phyloP scores from a whole-genome alignment of 768 basidiomycete species.

The Arthromyces matolae region DNA sequence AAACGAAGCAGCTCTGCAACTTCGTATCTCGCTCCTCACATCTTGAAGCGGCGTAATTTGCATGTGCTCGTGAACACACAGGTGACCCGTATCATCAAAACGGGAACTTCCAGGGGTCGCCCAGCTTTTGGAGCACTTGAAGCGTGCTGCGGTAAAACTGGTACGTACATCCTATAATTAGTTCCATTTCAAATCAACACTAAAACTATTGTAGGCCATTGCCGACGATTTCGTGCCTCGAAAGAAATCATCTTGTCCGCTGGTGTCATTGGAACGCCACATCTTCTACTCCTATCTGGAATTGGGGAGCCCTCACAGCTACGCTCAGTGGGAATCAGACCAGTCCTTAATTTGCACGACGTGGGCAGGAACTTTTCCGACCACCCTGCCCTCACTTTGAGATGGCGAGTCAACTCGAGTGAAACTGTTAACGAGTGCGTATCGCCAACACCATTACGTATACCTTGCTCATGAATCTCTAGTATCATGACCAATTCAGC shows the following conservation, averaged over 20 bases:
- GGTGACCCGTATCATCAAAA: not conserved
- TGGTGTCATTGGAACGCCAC: slow-evolving; percentile 28
- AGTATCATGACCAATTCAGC: not conserved
- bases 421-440: slow-evolving; percentile 1
- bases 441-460: no score
- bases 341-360: not conserved
- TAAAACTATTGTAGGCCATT: not conserved
- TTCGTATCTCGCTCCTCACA: not conserved
- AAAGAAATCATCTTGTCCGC: slow-evolving; percentile 24
- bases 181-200: not conserved
- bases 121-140: not conserved
- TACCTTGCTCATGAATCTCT: no score
- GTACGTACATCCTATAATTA: not conserved
- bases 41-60: not conserved
- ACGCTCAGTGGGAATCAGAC: not conserved
- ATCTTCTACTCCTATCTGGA: slow-evolving; percentile 23
- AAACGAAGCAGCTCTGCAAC: no score
- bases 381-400: not conserved
- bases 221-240: slow-evolving; percentile 11
- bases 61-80: not conserved
- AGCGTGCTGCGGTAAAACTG: not conserved
- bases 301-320: slow-evolving; percentile 1
- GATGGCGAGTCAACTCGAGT: not conserved
- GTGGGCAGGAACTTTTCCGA: slow-evolving; percentile 2
- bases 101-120: not conserved